Conservation (phyloP, 768 basidiomycete species). For the Pisolithus sp. region DNA sequence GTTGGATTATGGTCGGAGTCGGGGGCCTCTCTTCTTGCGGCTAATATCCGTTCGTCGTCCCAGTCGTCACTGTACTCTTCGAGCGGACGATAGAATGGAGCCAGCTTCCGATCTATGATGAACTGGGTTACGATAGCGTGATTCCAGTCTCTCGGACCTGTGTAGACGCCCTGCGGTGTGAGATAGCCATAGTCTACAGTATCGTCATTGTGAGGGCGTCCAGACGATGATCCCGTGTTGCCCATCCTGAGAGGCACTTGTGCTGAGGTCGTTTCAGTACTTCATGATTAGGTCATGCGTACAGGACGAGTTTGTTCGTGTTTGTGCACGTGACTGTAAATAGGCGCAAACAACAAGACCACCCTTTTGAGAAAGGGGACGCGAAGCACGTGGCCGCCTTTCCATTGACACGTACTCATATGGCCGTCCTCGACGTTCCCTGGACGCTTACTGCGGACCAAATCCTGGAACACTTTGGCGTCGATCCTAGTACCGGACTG, state of each 20-base stretch:
- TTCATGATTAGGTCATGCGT: background rate
- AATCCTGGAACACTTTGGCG: slow-evolving; percentile 66
- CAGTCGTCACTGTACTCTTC: slow-evolving; percentile 89
- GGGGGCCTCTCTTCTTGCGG: slow-evolving; percentile 65
- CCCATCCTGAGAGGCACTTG: slow-evolving; percentile 47
- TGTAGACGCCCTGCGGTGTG: slow-evolving; percentile 81
- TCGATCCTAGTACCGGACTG: slow-evolving; percentile 59
- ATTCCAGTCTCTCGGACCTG: slow-evolving; percentile 83
- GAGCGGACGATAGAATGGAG: slow-evolving; percentile 93
- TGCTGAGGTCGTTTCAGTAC: background rate
- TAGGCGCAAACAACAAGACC: background rate
- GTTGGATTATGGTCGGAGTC: slow-evolving; percentile 42
- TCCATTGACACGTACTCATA: slow-evolving; percentile 8
- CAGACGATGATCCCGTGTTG: slow-evolving; percentile 72
- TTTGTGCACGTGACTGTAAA: background rate
- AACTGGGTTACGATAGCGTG: slow-evolving; percentile 80
- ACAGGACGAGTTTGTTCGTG: background rate
- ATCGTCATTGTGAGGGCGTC: slow-evolving; percentile 71
- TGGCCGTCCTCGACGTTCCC: slow-evolving; percentile 55
- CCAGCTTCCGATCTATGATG: slow-evolving; percentile 81
- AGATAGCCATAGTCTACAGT: slow-evolving; percentile 79
- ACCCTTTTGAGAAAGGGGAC: background rate
- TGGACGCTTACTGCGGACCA: slow-evolving; percentile 72
- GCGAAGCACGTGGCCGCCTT: background rate
- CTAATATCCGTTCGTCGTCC: slow-evolving; percentile 83